These are phyloP conservation scores for Microbotryum silenes-acaulis DNA, from an alignment of 1,284 basidiomycete genomes.

Conservation along the genomic window DNA sequence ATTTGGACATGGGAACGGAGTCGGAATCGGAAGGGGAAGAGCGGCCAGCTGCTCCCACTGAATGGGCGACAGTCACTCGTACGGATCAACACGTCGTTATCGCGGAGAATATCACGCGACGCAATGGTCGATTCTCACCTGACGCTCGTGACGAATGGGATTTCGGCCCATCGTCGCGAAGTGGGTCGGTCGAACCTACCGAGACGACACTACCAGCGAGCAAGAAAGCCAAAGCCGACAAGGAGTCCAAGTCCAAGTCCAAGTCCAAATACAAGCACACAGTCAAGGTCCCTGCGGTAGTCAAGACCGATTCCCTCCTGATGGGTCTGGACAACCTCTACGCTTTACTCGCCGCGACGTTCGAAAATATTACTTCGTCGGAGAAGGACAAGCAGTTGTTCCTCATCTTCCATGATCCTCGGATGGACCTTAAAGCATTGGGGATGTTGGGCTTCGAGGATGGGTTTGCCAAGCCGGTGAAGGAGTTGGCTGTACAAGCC, in stretches of 20 bases:
- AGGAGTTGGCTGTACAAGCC: neutral
- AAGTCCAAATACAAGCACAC: too few species aligned
- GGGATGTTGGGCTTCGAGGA: conserved; percentile 15
- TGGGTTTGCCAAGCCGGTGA: neutral
- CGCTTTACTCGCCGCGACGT: conserved; percentile 17
- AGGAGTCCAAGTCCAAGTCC: too few species aligned
- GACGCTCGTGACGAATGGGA: conserved; percentile 20
- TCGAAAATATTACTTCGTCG: conserved; percentile 10
- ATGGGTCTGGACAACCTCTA: neutral
- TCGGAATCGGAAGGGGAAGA: too few species aligned
- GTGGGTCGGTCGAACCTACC: too few species aligned
- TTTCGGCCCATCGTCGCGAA: too few species aligned
- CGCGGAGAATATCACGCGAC: conserved; percentile 10
- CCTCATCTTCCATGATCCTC: conserved; percentile 28
- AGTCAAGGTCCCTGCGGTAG: neutral
- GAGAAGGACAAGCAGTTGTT: conserved; percentile 9
- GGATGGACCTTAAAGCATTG: conserved; percentile 14
- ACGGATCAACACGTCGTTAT: conserved; percentile 6
- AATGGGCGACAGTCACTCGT: too few species aligned
- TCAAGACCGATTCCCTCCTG: neutral
- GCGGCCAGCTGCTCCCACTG: too few species aligned
- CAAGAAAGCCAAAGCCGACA: too few species aligned
- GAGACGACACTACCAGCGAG: too few species aligned
- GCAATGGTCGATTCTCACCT: conserved; percentile 11
- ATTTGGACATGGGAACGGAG: too few species aligned